Evolutionary conservation across 768 basidiomycete species (phyloP), one percentile per base, ranked within the genome.

Genomic region (Strobilomyces dryophilus): DNA sequence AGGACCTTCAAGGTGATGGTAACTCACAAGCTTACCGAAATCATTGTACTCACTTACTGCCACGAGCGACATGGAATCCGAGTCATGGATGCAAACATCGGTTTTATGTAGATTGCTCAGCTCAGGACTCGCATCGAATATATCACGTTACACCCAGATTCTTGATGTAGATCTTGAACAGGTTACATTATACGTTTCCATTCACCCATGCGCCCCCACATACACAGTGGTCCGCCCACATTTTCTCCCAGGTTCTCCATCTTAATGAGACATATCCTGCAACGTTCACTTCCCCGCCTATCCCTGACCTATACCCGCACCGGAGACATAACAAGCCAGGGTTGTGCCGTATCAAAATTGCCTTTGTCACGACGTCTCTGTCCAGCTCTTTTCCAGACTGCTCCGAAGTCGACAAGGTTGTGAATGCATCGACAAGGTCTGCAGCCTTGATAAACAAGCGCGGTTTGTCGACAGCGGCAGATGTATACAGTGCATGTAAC

Each of bases 381-480:
- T 66, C 68, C 51, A 73, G 76, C 20, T 71, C 73, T 45, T 74
- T 76, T 54, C 71, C 72, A 24, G 66, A 57, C 18, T 59, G 64
- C 18, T 71, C 74, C 34, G 74, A 52, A 8, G 74, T 66, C 1
- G 71, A 67, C 35, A 82, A 60, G 34, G 69, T 77, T 11, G 76
- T 65, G 20, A 83, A 66, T 8, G 83, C 84, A 59, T 88, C 85
- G 7, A 87, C 72, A n/a, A 91, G 77, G 56, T 91, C 86, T 10
- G 66, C 71, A 2, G 87, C 77, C 62, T 86, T 89, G 64, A 92
- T 78, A 62, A 90, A 91, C 34, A 91, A 71, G 9, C 75, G 76
- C 1, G 87, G 71, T 60, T 85, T 87, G 68, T 85, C 76, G 36
- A 90, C 66, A n/a, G 80, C 71, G 1, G 74, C 54, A 0, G 82